Evolutionary conservation across 805 yeast species (phyloP).

Genomic region (Kuraishia floccosa): DNA sequence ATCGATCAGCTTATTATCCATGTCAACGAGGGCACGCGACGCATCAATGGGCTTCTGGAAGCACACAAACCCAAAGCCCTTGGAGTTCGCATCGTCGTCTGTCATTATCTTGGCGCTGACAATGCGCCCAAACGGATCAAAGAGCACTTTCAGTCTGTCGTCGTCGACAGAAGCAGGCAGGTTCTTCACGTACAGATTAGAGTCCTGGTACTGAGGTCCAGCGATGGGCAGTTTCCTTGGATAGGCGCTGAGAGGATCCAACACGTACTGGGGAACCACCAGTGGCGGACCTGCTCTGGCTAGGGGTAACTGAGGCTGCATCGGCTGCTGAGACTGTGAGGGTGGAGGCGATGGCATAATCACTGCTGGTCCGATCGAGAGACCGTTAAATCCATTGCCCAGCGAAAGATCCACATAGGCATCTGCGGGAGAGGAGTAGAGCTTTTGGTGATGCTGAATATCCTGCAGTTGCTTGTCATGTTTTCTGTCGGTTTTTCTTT

Average conservation of each 20-base stretch:
- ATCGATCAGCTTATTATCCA: not conserved
- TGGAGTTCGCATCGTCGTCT: conserved; percentile 36
- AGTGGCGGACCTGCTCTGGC: not conserved
- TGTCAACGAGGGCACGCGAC: conserved; percentile 45
- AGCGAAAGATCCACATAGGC: not conserved
- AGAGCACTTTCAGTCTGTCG: conserved; percentile 31
- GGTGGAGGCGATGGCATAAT: not conserved
- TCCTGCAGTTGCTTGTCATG: conserved; percentile 4
- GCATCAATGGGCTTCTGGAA: conserved; percentile 59
- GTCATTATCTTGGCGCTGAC: conserved; percentile 47
- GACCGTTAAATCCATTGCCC: not conserved
- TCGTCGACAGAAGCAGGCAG: conserved; percentile 46
- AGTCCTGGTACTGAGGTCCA: conserved; percentile 46
- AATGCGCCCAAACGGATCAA: conserved; percentile 36
- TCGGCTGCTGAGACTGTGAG: not conserved
- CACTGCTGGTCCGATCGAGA: not conserved
- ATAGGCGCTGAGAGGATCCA: conserved; percentile 10
- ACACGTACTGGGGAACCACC: conserved; percentile 1
- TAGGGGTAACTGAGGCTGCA: not conserved
- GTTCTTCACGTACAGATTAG: conserved; percentile 63
- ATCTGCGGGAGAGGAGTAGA: not conserved
- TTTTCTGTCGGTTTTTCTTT: conserved; percentile 15
- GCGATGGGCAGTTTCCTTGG: conserved; percentile 26
- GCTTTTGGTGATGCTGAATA: conserved; percentile 3
- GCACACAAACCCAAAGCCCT: conserved; percentile 79